Conservation (phyloP, 441 rosid genomes). For the Biscutella laevigata region DNA sequence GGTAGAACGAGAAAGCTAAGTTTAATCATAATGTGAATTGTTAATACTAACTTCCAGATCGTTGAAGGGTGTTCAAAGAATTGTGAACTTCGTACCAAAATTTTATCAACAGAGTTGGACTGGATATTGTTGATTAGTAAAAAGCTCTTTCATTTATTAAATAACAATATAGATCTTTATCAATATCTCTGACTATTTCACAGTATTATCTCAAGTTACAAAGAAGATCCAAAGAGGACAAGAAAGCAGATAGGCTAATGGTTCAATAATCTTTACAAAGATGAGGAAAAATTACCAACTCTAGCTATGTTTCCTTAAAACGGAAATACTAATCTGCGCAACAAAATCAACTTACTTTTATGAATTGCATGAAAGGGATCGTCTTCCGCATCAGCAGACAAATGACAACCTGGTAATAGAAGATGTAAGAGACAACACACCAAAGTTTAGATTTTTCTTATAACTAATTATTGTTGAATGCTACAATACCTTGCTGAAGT, state of each 20-base stretch:
- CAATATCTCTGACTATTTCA: not conserved
- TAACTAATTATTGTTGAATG: conserved; percentile 4
- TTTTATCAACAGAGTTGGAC: not conserved
- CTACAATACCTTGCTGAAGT: conserved; percentile 65
- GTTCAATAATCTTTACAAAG: not conserved
- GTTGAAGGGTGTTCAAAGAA: not conserved
- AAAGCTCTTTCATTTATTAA: not conserved
- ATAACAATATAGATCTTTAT: not conserved
- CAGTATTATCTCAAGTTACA: not conserved
- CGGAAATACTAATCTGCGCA: not conserved
- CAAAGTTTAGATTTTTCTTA: not conserved
- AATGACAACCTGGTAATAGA: conserved; percentile 50
- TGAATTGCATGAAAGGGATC: conserved; percentile 48
- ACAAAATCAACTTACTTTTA: conserved; percentile 41
- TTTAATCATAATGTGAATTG: conserved; percentile 12
- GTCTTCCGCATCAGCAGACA: conserved; percentile 62
- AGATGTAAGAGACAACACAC: conserved; percentile 11
- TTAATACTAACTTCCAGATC: not conserved
- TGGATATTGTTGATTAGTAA: conserved; percentile 11
- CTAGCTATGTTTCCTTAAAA: conserved; percentile 6
- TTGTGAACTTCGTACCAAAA: not conserved
- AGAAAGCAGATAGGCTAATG: conserved; percentile 7
- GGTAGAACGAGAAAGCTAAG: conserved; percentile 22
- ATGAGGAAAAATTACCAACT: not conserved
- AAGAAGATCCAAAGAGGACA: not conserved